Evolutionary conservation across 2,329 filamentous ascomycete genomes (phyloP).

Genomic region (Emmonsiellopsis sp.): DNA sequence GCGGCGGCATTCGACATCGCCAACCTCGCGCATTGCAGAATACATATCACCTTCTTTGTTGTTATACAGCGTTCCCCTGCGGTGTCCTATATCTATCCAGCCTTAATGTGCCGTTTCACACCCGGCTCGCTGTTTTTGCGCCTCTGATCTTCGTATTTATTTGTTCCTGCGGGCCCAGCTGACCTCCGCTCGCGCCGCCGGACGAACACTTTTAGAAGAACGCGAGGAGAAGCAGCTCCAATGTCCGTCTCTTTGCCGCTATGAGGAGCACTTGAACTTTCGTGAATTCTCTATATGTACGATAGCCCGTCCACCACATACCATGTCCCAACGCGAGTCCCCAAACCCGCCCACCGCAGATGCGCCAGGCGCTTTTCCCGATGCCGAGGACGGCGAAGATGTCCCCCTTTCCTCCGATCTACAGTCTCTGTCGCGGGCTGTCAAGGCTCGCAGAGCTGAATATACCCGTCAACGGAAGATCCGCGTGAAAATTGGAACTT

Average conservation of each 20-base stretch:
- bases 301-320: neutral
- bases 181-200: no score
- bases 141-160: no score
- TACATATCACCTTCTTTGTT: no score
- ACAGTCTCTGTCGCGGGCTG: constrained; percentile 43
- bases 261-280: neutral
- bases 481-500: constrained; percentile 81
- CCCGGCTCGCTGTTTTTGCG: no score
- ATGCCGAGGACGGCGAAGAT: constrained; percentile 14
- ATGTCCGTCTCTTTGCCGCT: neutral
- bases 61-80: no score
- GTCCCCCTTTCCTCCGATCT: constrained; percentile 18
- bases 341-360: constrained; percentile 10
- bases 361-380: constrained; percentile 42
- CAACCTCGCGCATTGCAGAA: no score
- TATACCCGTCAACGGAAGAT: constrained; percentile 67
- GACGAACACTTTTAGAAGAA: no score
- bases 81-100: no score
- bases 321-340: neutral
- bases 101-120: no score
- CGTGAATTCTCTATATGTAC: neutral
- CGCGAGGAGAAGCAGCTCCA: no score
- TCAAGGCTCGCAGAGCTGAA: constrained; percentile 66
- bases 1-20: no score
- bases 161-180: no score